phyloP scores from a whole-genome alignment of 2,329 filamentous ascomycete genomes.

The Monilinia fructigena region DNA sequence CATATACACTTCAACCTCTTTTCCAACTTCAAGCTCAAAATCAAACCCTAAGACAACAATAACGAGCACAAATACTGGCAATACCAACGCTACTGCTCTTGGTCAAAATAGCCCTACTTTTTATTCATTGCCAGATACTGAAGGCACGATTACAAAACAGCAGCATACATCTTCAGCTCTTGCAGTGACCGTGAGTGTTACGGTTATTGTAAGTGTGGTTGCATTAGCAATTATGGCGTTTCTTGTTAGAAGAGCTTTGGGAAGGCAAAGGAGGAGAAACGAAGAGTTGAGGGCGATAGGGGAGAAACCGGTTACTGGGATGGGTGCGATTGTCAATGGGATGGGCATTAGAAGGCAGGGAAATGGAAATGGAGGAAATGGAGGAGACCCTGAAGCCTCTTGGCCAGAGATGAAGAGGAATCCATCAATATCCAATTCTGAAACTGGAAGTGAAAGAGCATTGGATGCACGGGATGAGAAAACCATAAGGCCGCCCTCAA shows the following conservation, averaged over 20 bases:
- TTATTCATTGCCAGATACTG: neutral
- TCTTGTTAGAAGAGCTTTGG: neutral
- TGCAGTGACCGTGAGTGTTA: conserved; percentile 1
- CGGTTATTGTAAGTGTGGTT: neutral
- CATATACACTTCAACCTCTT: neutral
- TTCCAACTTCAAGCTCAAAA: neutral
- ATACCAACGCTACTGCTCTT: neutral
- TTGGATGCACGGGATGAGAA: neutral
- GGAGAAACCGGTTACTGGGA: neutral
- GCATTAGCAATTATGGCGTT: neutral
- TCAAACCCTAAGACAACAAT: neutral
- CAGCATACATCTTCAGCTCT: conserved; percentile 10
- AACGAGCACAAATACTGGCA: neutral
- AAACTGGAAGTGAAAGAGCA: neutral
- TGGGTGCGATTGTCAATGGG: neutral
- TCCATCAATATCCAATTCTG: neutral
- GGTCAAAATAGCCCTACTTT: neutral
- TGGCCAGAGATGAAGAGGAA: neutral
- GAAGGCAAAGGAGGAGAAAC: neutral
- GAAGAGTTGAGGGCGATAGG: neutral
- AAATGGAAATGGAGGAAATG: neutral
- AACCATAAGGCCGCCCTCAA: neutral
- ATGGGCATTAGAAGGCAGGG: neutral
- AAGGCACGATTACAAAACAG: neutral
- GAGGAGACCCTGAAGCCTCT: neutral